These are phyloP conservation scores for Cladorrhinum sp. DNA, from an alignment of 2,329 filamentous ascomycete genomes.

Conservation along the genomic window DNA sequence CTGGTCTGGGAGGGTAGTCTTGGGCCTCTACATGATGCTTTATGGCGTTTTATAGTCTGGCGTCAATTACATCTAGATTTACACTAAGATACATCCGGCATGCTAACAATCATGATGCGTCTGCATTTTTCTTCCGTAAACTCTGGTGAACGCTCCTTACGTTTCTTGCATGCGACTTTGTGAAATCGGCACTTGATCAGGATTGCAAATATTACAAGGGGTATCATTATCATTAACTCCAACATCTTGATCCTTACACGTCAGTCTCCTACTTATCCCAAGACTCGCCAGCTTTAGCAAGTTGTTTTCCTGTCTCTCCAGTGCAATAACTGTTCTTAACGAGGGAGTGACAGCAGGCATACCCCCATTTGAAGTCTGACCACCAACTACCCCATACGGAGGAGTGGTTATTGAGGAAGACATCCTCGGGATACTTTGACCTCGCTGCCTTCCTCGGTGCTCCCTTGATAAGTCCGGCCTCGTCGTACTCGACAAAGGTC, in stretches of 20 bases:
- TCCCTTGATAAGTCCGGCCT: conserved; percentile 86
- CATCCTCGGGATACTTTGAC: conserved; percentile 89
- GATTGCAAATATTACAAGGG: conserved; percentile 6
- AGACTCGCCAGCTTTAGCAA: conserved; percentile 45
- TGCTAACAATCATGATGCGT: conserved; percentile 17
- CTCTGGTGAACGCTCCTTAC: too few species aligned
- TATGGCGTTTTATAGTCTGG: conserved; percentile 28
- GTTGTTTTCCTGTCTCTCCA: conserved; percentile 73
- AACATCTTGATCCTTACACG: background rate
- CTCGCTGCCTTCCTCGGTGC: conserved; percentile 70
- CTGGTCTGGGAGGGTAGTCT: conserved; percentile 24
- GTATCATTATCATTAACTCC: conserved; percentile 15
- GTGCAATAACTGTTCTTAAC: conserved; percentile 98
- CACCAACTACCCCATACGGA: conserved; percentile 98
- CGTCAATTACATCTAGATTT: conserved; percentile 27
- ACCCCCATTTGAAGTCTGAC: conserved; percentile 93
- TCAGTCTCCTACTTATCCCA: conserved; percentile 23
- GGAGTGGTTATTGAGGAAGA: conserved; percentile 85
- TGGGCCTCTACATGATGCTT: conserved; percentile 27
- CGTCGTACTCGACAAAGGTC: conserved; percentile 90
- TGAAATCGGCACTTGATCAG: background rate
- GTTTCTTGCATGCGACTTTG: too few species aligned
- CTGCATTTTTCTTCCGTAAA: background rate
- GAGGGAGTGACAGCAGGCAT: conserved; percentile 88
- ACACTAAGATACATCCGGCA: conserved; percentile 20